Conservation (phyloP, 768 basidiomycete species). For the Polyporus arcularius region DNA sequence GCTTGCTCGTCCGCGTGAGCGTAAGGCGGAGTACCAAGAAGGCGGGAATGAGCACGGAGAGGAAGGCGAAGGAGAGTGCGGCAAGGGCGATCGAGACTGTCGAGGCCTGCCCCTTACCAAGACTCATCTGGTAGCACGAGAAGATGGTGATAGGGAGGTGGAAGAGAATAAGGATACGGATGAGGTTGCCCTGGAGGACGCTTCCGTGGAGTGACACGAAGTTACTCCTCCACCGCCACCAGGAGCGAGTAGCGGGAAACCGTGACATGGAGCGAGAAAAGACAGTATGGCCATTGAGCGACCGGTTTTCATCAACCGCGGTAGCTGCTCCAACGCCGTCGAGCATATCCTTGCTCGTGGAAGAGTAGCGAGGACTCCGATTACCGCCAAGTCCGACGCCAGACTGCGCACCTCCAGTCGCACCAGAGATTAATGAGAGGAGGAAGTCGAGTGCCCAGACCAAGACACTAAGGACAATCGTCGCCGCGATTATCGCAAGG, state of each 20-base stretch:
- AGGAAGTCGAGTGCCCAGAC: slow-evolving; percentile 74
- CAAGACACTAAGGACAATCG: slow-evolving; percentile 66
- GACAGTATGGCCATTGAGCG: slow-evolving; percentile 44
- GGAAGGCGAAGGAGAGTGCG: slow-evolving; percentile 73
- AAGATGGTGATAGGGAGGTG: slow-evolving; percentile 94
- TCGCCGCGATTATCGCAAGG: slow-evolving; percentile 71
- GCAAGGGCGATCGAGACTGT: slow-evolving; percentile 74
- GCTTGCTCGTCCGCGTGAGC: slow-evolving; percentile 79
- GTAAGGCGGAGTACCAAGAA: slow-evolving; percentile 77
- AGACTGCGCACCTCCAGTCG: slow-evolving; percentile 28
- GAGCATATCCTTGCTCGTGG: slow-evolving; percentile 53
- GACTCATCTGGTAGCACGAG: slow-evolving; percentile 83
- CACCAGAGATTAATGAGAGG: slow-evolving; percentile 38
- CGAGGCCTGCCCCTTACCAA: slow-evolving; percentile 51
- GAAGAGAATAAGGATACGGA: slow-evolving; percentile 88
- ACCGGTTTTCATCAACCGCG: slow-evolving; percentile 51
- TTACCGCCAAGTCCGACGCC: slow-evolving; percentile 30
- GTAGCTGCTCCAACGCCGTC: slow-evolving; percentile 32
- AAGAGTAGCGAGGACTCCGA: slow-evolving; percentile 44
- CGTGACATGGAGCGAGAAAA: slow-evolving; percentile 37
- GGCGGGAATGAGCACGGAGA: slow-evolving; percentile 78
- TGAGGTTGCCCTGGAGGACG: slow-evolving; percentile 86
- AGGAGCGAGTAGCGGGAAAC: slow-evolving; percentile 37
- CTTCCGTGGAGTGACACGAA: slow-evolving; percentile 80
- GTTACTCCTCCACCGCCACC: slow-evolving; percentile 58